Conservation (phyloP, 352 stramenopile genomes). For the Pythium biforme region DNA sequence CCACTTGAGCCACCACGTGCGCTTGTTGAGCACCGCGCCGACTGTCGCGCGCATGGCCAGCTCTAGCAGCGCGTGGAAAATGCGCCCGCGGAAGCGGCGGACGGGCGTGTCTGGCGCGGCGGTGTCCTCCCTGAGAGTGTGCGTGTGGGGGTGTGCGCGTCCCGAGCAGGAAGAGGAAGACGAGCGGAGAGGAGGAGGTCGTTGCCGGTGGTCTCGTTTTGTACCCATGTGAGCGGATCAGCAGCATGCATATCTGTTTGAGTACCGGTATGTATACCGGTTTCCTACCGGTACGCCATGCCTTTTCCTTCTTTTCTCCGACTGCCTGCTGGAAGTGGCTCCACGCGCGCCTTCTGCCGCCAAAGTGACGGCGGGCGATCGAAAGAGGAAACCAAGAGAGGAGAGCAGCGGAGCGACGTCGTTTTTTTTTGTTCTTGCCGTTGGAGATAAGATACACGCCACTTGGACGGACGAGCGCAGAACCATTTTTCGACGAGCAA, state of each 20-base stretch:
- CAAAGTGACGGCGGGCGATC: neutral
- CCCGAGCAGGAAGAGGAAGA: no score
- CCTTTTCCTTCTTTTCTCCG: neutral
- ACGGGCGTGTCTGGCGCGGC: neutral
- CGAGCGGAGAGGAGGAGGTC: no score
- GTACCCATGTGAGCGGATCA: no score
- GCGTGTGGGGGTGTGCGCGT: no score
- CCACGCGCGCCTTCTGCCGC: no score
- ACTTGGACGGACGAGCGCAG: neutral
- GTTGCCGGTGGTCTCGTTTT: no score
- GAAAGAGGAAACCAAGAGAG: neutral
- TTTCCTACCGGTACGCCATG: neutral
- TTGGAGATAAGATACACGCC: neutral
- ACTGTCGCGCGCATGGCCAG: neutral
- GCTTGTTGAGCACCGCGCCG: slow-evolving; percentile 2
- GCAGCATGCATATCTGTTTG: neutral
- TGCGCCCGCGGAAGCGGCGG: neutral
- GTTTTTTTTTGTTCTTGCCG: neutral
- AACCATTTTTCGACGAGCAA: neutral
- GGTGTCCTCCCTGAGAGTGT: no score
- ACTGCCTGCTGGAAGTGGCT: slow-evolving; percentile 6
- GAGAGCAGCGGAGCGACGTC: neutral
- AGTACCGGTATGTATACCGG: no score
- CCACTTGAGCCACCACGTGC: slow-evolving; percentile 1
- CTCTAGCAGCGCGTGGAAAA: neutral